Conservation (phyloP, 78 protist species). For the Mastigamoeba balamuthi region DNA sequence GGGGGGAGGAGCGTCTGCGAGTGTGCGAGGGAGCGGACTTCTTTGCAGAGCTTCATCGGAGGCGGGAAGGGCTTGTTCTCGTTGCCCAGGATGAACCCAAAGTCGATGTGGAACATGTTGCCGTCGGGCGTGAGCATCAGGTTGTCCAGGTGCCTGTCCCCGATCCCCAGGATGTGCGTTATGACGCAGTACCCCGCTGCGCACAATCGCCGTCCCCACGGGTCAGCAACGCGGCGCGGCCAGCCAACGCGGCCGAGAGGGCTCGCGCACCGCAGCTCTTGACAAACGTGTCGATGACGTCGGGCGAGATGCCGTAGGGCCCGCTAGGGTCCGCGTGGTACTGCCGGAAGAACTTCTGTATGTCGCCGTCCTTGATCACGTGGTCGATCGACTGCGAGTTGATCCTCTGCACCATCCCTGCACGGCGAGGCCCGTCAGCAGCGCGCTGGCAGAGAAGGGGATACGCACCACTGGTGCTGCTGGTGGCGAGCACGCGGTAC, state of each 20-base stretch:
- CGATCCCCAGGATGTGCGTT: constrained; percentile 90
- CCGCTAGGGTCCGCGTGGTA: constrained; percentile 47
- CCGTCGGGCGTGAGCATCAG: constrained; percentile 71
- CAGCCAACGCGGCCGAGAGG: background rate
- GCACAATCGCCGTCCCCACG: background rate
- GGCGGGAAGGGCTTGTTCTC: constrained; percentile 89
- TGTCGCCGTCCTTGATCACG: constrained; percentile 48
- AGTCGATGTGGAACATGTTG: constrained; percentile 91
- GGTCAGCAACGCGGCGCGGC: background rate
- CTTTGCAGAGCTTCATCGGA: constrained; percentile 82
- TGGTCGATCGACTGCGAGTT: constrained; percentile 35
- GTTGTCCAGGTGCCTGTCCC: constrained; percentile 91
- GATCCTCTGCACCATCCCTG: constrained; percentile 18
- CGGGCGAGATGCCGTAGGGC: constrained; percentile 57
- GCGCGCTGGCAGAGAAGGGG: constrained; percentile 1
- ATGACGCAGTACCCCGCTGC: constrained; percentile 93
- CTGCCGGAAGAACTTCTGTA: constrained; percentile 47
- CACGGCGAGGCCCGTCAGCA: background rate
- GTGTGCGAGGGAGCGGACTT: background rate
- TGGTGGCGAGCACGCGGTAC: constrained; percentile 83
- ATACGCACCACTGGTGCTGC: background rate
- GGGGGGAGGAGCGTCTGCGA: background rate
- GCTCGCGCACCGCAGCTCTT: constrained; percentile 11
- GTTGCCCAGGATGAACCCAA: constrained; percentile 90
- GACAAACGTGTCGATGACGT: constrained; percentile 65